Evolutionary conservation across 108 stramenopile genomes (phyloP).

Genomic region (Nannochloropsis gaditana): DNA sequence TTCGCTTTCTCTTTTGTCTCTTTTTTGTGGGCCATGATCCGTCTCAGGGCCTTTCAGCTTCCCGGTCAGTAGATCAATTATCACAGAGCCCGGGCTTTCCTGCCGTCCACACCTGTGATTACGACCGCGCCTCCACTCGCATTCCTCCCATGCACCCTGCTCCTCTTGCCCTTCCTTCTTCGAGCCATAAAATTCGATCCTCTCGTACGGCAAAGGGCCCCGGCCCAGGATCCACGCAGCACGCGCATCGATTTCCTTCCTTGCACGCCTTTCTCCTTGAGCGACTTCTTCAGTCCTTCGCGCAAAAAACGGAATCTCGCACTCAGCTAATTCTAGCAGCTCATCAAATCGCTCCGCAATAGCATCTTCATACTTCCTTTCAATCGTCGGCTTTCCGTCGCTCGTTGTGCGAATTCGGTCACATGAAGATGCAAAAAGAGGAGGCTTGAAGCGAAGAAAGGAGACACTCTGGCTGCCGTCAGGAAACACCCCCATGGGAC

Average conservation of each 20-base stretch:
- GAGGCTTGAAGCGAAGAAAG: neutral
- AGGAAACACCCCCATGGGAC: neutral
- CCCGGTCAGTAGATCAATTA: neutral
- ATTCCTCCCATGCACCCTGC: neutral
- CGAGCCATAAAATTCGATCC: neutral
- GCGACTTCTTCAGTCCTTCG: neutral
- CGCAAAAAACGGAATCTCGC: neutral
- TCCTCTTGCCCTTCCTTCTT: neutral
- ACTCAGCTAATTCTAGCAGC: neutral
- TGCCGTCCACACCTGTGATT: neutral
- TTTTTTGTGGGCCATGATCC: neutral
- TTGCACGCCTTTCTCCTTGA: neutral
- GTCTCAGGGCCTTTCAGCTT: neutral
- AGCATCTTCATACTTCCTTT: neutral
- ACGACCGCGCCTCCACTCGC: neutral
- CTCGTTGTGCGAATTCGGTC: neutral
- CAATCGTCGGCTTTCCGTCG: neutral
- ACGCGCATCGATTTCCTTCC: neutral
- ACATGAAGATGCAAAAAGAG: neutral
- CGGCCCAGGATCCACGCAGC: neutral
- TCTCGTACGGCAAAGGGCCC: neutral
- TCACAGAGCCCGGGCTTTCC: neutral
- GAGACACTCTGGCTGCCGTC: neutral
- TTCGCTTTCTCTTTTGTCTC: neutral
- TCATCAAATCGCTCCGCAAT: neutral